Evolutionary conservation across 495 filamentous ascomycete genomes (phyloP).

Genomic region (Penicillium paxilli): DNA sequence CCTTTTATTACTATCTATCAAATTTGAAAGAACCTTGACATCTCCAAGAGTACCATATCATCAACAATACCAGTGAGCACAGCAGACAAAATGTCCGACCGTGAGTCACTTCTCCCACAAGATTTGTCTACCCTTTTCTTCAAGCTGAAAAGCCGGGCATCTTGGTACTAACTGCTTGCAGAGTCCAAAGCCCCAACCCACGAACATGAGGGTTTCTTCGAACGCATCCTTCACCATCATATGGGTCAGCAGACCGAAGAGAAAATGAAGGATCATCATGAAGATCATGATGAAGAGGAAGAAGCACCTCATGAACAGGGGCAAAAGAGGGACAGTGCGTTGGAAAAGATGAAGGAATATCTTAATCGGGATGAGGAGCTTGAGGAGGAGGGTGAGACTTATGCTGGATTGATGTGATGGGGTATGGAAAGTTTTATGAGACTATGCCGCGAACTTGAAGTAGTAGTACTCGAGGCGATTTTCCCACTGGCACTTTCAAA

Average conservation of each 20-base stretch:
- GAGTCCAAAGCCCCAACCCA: conserved; percentile 4
- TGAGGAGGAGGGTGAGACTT: conserved; percentile 8
- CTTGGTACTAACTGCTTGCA: neutral
- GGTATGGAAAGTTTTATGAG: too few relatives aligned
- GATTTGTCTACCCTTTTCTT: neutral
- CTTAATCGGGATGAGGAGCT: conserved; percentile 9
- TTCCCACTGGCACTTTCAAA: too few relatives aligned
- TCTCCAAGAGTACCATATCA: neutral
- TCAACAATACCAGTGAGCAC: neutral
- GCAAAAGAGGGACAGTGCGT: conserved; percentile 7
- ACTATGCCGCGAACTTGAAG: too few relatives aligned
- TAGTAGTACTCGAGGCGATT: too few relatives aligned
- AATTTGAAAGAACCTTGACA: neutral
- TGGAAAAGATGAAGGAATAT: conserved; percentile 16
- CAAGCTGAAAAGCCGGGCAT: neutral
- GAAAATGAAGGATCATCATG: conserved; percentile 2
- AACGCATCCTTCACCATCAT: conserved; percentile 13
- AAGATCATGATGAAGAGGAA: neutral
- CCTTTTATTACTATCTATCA: neutral
- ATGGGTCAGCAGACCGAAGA: conserved; percentile 4
- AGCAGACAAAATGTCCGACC: conserved; percentile 4
- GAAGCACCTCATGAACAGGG: neutral
- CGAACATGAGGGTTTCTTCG: conserved; percentile 16
- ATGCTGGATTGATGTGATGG: conserved; percentile 11
- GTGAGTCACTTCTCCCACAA: conserved; percentile 7